Evolutionary conservation across 345 rosid species (phyloP).

Genomic region (Camelina hispida): DNA sequence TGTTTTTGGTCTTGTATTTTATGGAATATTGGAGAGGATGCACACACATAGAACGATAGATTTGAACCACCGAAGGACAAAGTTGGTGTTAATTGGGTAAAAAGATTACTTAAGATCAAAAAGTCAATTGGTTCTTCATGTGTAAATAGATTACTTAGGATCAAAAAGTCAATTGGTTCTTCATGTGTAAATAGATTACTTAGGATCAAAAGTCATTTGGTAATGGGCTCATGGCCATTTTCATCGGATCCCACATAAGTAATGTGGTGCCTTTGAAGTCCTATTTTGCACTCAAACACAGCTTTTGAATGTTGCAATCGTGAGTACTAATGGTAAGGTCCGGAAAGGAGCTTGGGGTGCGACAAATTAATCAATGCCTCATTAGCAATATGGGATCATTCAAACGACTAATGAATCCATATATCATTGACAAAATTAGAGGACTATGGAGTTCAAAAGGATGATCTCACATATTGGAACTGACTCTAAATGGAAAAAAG

Average conservation of each 20-base stretch:
- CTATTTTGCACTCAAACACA: neutral
- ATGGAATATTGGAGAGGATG: neutral
- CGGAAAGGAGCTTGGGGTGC: neutral
- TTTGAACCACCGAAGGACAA: conserved; percentile 1
- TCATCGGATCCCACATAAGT: neutral
- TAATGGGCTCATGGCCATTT: neutral
- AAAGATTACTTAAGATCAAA: neutral
- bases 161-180: neutral
- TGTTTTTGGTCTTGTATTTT: neutral
- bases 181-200: neutral
- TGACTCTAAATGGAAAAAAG: neutral
- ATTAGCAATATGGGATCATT: neutral
- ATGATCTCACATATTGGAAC: neutral
- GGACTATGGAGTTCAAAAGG: neutral
- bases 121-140: neutral
- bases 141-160: neutral
- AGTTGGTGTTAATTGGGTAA: neutral
- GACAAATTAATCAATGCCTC: neutral
- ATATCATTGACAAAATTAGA: neutral
- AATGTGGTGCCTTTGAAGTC: neutral
- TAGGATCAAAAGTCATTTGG: neutral
- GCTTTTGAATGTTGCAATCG: neutral
- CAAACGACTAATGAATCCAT: neutral
- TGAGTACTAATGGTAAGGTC: neutral
- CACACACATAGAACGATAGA: neutral